A percentile compares a stretch with the other conserved stretches of the same genome.
Conservation (phyloP, 345 rosid genomes). For the Nasturtium officinale region DNA sequence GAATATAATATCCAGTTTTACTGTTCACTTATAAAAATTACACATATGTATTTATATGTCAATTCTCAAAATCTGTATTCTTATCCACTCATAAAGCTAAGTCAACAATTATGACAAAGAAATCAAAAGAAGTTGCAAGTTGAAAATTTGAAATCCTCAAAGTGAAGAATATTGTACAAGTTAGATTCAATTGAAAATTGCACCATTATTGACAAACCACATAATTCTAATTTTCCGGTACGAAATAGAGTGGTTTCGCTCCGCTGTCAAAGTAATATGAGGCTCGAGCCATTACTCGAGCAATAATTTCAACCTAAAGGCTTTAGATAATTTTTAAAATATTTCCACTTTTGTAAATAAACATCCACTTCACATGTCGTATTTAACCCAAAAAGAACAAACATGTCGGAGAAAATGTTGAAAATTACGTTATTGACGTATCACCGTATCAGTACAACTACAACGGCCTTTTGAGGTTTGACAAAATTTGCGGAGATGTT, state of each 20-base stretch:
- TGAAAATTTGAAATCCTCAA: not conserved
- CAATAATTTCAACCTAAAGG: no score
- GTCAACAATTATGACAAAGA: slow-evolving; percentile 7
- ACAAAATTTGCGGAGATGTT: not conserved
- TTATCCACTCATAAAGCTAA: not conserved
- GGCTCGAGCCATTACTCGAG: not conserved
- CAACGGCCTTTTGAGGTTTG: not conserved
- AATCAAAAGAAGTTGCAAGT: not conserved
- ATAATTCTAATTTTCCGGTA: no score
- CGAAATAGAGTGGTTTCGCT: no score
- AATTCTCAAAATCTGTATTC: not conserved
- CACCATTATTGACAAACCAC: no score
- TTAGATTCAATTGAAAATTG: not conserved
- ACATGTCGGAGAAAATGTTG: no score
- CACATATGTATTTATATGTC: not conserved
- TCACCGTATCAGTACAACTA: no score
- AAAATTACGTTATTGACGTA: not conserved
- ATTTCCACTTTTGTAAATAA: no score
- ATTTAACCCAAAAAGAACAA: no score
- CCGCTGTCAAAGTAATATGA: no score
- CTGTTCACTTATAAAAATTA: no score
- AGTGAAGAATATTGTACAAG: not conserved
- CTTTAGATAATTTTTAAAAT: no score
- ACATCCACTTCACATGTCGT: not conserved
- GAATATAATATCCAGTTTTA: not conserved